Evolutionary conservation across 2,329 filamentous ascomycete genomes (phyloP).

Genomic region (Emergomyces africanus): DNA sequence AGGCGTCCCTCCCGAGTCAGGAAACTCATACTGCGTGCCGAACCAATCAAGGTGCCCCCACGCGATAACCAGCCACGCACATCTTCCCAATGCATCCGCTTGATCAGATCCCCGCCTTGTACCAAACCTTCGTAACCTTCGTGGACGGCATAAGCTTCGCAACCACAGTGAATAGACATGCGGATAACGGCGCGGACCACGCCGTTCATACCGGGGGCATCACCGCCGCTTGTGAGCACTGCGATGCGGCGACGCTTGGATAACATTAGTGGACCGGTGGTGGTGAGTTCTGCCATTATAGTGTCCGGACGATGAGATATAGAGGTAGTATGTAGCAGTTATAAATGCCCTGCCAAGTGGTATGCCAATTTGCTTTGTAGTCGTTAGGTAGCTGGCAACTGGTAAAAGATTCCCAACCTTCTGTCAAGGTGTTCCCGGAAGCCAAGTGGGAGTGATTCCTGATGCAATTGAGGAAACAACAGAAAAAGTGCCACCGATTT

Average conservation of each 20-base stretch:
- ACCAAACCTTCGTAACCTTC: constrained; percentile 96
- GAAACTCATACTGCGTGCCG: constrained; percentile 84
- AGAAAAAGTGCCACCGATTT: neutral
- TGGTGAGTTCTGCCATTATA: neutral
- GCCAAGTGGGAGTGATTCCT: neutral
- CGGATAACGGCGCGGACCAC: constrained; percentile 83
- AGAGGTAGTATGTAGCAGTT: no score
- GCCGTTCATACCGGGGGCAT: constrained; percentile 91
- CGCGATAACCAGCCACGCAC: constrained; percentile 90
- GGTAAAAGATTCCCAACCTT: neutral
- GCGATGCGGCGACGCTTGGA: constrained; percentile 49
- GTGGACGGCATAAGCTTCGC: constrained; percentile 69
- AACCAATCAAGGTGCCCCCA: constrained; percentile 91
- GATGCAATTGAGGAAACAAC: neutral
- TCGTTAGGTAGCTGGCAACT: neutral
- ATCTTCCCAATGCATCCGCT: constrained; percentile 79
- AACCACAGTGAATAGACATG: constrained; percentile 74
- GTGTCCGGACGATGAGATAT: neutral
- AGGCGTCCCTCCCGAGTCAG: constrained; percentile 77
- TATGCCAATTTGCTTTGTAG: neutral
- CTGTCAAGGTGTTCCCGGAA: no score
- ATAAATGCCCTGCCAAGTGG: neutral
- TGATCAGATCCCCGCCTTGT: constrained; percentile 75
- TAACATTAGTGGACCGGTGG: neutral
- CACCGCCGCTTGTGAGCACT: constrained; percentile 88